A percentile compares a stretch with the other conserved stretches of the same genome.
Conservation (phyloP, 2,329 filamentous ascomycete species). For the Neoscytalidium dimidiatum region DNA sequence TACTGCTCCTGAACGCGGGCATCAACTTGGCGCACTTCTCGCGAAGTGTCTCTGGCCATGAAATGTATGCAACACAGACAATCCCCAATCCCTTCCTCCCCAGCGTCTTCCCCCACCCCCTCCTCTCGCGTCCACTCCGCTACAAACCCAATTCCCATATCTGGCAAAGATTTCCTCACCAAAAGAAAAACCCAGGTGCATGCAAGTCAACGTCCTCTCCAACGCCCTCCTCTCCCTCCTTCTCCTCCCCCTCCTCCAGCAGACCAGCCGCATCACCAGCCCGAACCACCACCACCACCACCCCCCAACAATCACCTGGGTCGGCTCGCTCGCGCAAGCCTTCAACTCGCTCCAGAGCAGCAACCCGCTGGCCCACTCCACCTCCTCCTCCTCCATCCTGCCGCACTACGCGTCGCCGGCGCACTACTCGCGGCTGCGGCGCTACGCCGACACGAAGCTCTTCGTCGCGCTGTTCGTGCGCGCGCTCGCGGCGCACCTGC, state of each 20-base stretch:
- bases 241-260: background rate
- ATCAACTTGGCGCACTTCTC: conserved; percentile 6
- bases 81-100: background rate
- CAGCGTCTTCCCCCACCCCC: background rate
- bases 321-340: background rate
- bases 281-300: background rate
- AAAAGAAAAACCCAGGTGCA: background rate
- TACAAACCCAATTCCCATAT: no score
- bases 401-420: background rate
- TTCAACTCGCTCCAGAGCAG: background rate
- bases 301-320: background rate
- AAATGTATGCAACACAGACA: background rate
- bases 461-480: conserved; percentile 2
- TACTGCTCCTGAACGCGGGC: conserved; percentile 9
- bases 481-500: background rate
- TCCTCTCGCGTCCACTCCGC: no score
- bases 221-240: background rate
- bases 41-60: background rate
- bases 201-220: conserved; percentile 10
- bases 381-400: background rate
- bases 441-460: conserved; percentile 6
- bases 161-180: background rate
- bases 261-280: background rate
- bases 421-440: background rate
- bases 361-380: background rate